Conservation (phyloP, 1,139 yeast species). For the Scheffersomyces titani region DNA sequence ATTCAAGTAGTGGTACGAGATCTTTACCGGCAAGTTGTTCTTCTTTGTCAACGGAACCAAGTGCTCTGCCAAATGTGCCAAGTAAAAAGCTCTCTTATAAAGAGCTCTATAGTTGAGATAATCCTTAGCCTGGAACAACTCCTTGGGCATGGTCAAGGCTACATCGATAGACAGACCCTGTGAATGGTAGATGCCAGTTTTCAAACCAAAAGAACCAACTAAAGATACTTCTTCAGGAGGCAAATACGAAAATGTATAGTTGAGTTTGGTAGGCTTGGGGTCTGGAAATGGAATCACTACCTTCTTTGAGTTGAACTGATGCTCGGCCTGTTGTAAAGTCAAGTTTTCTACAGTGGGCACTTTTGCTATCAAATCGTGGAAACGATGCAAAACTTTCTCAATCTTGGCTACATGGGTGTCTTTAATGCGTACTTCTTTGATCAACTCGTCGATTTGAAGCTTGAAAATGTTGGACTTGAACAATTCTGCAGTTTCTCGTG, state of each 20-base stretch:
- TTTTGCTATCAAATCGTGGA: conserved; percentile 68
- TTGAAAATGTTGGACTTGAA: conserved; percentile 95
- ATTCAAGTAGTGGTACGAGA: conserved; percentile 59
- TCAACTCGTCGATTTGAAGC: conserved; percentile 86
- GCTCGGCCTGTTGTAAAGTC: conserved; percentile 54
- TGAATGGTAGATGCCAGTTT: conserved; percentile 65
- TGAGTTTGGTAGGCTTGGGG: conserved; percentile 73
- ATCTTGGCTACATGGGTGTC: conserved; percentile 65
- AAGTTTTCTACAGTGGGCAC: conserved; percentile 57
- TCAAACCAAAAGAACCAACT: conserved; percentile 87
- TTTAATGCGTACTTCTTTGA: conserved; percentile 75
- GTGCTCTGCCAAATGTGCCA: conserved; percentile 73
- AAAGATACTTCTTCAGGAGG: conserved; percentile 79
- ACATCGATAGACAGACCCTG: conserved; percentile 72
- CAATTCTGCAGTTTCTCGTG: conserved; percentile 90
- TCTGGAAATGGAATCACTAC: conserved; percentile 84
- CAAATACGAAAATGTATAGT: conserved; percentile 68
- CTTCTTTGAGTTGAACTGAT: conserved; percentile 46
- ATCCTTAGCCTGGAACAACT: conserved; percentile 80
- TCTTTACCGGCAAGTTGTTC: conserved; percentile 55
- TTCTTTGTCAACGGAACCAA: conserved; percentile 56
- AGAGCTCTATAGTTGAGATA: conserved; percentile 86
- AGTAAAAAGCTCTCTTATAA: conserved; percentile 85
- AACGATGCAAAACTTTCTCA: conserved; percentile 75
- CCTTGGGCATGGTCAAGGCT: conserved; percentile 76